Evolutionary conservation across 306 rosid genomes (phyloP).

Genomic region (Carpinus viminea): DNA sequence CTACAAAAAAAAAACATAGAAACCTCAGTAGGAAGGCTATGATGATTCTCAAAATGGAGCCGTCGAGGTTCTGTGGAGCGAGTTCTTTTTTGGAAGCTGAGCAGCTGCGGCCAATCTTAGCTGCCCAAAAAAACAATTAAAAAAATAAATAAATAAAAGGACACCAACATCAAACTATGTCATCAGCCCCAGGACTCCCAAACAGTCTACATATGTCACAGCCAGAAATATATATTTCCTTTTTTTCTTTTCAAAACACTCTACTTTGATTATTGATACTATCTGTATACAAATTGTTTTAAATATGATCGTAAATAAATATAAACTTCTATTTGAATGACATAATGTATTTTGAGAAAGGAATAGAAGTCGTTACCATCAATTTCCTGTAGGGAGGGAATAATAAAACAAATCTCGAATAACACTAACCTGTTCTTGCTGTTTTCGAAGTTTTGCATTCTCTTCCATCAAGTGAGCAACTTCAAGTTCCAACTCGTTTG

Average conservation of each 20-base stretch:
- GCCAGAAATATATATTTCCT: no score
- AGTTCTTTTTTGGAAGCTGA: slow-evolving; percentile 48
- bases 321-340: no score
- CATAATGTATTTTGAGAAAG: no score
- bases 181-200: neutral
- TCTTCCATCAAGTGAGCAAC: slow-evolving; percentile 56
- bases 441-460: slow-evolving; percentile 63
- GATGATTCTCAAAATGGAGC: slow-evolving; percentile 66
- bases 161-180: neutral
- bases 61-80: slow-evolving; percentile 64
- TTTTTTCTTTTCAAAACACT: no score
- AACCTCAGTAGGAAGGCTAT: neutral
- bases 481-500: slow-evolving; percentile 68
- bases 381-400: no score
- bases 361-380: no score
- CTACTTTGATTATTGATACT: no score
- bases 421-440: slow-evolving; percentile 55
- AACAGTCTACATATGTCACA: no score
- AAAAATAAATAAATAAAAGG: neutral
- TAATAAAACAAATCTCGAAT: no score
- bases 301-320: no score
- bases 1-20: no score
- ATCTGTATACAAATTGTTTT: no score
- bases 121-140: slow-evolving; percentile 36
- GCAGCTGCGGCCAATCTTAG: slow-evolving; percentile 33